phyloP scores from a whole-genome alignment of 202 grass and related monocot genomes.

The Panicum virgatum region DNA sequence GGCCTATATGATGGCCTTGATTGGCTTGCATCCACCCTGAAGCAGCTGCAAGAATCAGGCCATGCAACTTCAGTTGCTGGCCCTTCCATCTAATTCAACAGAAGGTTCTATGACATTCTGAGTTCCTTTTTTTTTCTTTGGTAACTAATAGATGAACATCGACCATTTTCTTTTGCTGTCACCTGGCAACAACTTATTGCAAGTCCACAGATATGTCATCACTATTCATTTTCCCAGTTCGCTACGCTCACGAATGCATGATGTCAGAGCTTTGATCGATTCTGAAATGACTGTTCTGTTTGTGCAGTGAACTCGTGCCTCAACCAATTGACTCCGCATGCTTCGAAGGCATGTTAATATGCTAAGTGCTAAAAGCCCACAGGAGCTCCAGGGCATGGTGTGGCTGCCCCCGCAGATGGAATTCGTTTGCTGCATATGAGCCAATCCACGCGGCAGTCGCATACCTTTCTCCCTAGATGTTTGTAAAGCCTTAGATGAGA shows the following conservation, averaged over 20 bases:
- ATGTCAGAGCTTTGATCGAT: neutral
- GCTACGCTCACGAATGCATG: neutral
- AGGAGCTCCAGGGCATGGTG: conserved; percentile 7
- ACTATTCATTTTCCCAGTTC: neutral
- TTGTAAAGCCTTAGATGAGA: conserved; percentile 23
- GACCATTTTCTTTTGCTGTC: neutral
- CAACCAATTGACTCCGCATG: neutral
- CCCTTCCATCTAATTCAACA: conserved; percentile 47
- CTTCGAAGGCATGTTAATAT: neutral
- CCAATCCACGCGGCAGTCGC: neutral
- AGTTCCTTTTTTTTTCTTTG: neutral
- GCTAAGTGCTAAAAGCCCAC: neutral
- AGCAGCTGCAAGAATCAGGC: conserved; percentile 62
- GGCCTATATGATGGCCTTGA: conserved; percentile 83
- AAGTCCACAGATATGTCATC: neutral
- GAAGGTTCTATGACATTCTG: conserved; percentile 23
- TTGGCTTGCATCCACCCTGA: conserved; percentile 82
- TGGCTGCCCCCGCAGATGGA: neutral
- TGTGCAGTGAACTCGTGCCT: neutral
- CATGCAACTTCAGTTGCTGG: conserved; percentile 64
- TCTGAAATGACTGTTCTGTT: conserved; percentile 19
- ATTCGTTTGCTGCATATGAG: conserved; percentile 7
- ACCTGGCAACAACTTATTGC: neutral
- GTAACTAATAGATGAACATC: neutral
- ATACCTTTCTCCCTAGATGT: conserved; percentile 15